A percentile compares a stretch with the other conserved stretches of the same genome.
phyloP scores from a whole-genome alignment of 192 early-diverging fungal genomes.

The Umbelopsis sp. region DNA sequence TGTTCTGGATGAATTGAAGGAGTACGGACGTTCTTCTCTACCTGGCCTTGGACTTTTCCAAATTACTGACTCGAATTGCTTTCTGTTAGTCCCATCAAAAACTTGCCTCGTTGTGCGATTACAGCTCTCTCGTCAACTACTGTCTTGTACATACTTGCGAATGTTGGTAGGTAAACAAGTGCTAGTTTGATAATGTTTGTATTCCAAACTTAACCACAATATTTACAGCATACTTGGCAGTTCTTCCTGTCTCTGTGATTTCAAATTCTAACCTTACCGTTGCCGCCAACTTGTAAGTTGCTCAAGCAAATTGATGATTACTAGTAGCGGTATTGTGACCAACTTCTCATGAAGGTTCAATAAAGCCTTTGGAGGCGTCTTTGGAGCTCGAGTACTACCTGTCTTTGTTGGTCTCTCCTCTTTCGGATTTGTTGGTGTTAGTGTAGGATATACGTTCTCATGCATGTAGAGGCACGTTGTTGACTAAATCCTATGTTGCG shows the following conservation, averaged over 20 bases:
- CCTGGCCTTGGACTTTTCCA: neutral
- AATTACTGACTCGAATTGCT: too few relatives aligned
- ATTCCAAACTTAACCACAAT: neutral
- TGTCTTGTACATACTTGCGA: constrained; percentile 55
- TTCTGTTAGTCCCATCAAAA: constrained; percentile 49
- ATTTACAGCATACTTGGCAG: constrained; percentile 28
- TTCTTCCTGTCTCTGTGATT: constrained; percentile 29
- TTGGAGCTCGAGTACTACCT: constrained; percentile 49
- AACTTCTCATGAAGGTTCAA: constrained; percentile 25
- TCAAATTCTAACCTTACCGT: constrained; percentile 34
- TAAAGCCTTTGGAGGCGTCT: constrained; percentile 25
- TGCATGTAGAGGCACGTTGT: constrained; percentile 8
- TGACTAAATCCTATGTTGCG: neutral
- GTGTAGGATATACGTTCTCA: neutral
- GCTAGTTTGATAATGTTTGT: neutral
- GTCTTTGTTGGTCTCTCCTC: constrained; percentile 46
- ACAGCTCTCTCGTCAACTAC: constrained; percentile 54
- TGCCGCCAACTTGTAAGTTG: constrained; percentile 34
- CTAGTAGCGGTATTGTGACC: neutral
- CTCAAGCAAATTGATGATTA: neutral
- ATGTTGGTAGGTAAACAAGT: constrained; percentile 18
- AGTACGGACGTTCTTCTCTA: neutral
- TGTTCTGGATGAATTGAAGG: constrained; percentile 59
- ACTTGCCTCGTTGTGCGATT: constrained; percentile 57
- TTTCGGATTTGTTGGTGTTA: constrained; percentile 33